Percentiles rank a stretch among this genome's conserved stretches.
Evolutionary conservation across 495 filamentous ascomycete genomes (phyloP).

Genomic region (Chaetomium fimeti): DNA sequence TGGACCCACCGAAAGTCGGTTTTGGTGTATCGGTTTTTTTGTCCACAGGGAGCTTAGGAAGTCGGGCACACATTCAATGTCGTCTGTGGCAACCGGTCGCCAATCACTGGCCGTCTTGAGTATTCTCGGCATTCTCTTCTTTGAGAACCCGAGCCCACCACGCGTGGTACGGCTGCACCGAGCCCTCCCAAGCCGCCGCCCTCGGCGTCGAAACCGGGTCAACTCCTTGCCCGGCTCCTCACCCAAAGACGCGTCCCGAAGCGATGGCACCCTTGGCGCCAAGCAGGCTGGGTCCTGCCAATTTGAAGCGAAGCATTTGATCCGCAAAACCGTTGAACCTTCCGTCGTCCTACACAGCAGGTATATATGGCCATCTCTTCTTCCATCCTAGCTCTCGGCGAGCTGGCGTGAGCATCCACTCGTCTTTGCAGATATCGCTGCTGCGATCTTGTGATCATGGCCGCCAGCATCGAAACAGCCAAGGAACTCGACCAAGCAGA

Average conservation of each 20-base stretch:
- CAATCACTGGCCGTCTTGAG: too few species aligned
- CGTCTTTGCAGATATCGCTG: background rate
- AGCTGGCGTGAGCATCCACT: background rate
- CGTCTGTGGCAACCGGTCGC: too few species aligned
- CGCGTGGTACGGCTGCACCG: too few species aligned
- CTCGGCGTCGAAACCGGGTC: background rate
- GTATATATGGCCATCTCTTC: too few species aligned
- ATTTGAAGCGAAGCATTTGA: background rate
- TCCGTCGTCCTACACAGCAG: background rate
- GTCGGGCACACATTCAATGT: too few species aligned
- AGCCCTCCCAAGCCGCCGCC: too few species aligned
- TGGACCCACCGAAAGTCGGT: too few species aligned
- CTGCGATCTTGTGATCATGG: background rate
- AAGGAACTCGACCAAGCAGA: background rate
- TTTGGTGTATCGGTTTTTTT: too few species aligned
- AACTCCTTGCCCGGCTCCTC: slow-evolving; percentile 4
- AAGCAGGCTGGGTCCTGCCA: background rate
- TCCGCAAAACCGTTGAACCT: background rate
- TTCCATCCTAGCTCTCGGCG: background rate
- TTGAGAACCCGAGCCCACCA: too few species aligned
- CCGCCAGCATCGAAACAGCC: background rate
- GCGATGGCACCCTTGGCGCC: slow-evolving; percentile 15
- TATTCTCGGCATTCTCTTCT: too few species aligned
- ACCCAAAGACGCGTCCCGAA: background rate
- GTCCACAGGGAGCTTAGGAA: too few species aligned